These are phyloP conservation scores for Pestalotiopsis sp. DNA, from an alignment of 2,329 filamentous ascomycete genomes.

Conservation along the genomic window DNA sequence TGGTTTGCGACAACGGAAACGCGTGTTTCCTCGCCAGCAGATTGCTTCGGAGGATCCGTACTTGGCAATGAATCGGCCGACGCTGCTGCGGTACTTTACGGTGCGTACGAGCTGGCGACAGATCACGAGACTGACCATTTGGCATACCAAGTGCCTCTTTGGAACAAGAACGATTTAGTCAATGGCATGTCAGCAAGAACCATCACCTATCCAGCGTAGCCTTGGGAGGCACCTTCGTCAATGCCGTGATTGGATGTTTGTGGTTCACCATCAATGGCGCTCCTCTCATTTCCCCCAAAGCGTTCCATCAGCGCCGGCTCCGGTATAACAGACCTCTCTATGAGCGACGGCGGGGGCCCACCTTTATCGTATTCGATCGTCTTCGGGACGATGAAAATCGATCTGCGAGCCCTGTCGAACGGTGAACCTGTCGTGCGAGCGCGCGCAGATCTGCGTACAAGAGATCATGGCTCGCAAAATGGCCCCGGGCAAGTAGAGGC, in stretches of 20 bases:
- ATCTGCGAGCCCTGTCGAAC: not conserved
- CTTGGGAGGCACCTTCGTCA: not conserved
- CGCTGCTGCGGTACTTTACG: not conserved
- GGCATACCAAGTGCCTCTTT: not conserved
- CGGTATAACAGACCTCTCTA: not conserved
- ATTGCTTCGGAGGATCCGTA: not conserved
- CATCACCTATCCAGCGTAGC: not conserved
- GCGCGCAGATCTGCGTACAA: not conserved
- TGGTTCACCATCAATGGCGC: not conserved
- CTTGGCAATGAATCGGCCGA: not conserved
- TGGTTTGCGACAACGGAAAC: not conserved
- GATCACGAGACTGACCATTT: not conserved
- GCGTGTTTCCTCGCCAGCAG: not conserved
- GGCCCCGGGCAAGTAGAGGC: not conserved
- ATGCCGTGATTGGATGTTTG: not conserved
- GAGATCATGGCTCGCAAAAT: not conserved
- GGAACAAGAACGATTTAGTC: not conserved
- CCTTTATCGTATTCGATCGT: not conserved
- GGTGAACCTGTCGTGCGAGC: not conserved
- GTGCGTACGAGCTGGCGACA: not conserved
- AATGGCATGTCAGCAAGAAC: not conserved
- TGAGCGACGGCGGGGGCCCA: not conserved
- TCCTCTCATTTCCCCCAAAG: not conserved
- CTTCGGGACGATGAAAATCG: not conserved
- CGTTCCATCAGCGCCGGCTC: not conserved